phyloP scores from a whole-genome alignment of 2,329 filamentous ascomycete species.

The Xylariaceae sp. region DNA sequence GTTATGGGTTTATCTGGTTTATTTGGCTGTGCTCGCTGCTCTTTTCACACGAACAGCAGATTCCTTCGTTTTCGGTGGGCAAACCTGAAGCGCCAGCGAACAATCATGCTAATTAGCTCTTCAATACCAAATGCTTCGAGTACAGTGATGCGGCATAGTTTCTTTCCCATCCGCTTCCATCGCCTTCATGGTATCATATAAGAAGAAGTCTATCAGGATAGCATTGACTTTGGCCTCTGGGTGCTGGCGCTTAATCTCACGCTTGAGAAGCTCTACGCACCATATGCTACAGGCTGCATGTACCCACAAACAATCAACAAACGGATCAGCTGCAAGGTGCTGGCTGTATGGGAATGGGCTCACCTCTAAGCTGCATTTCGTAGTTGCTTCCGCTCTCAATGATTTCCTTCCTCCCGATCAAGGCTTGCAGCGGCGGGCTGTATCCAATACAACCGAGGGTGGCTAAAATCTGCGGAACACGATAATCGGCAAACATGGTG shows the following conservation, averaged over 20 bases:
- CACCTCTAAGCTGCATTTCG: conserved; percentile 83
- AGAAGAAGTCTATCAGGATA: conserved; percentile 91
- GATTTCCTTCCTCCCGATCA: conserved; percentile 58
- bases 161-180: conserved; percentile 59
- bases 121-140: conserved; percentile 91
- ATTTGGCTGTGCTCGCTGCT: background rate
- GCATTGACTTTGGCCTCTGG: conserved; percentile 73
- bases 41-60: background rate
- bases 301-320: conserved; percentile 6
- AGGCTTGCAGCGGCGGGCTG: conserved; percentile 69
- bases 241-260: conserved; percentile 70
- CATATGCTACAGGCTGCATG: conserved; percentile 81
- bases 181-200: conserved; percentile 92
- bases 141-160: conserved; percentile 76
- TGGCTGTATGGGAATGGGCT: conserved; percentile 21
- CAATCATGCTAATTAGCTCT: background rate
- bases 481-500: conserved; percentile 98
- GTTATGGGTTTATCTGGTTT: conserved; percentile 4
- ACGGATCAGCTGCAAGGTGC: background rate
- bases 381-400: conserved; percentile 68
- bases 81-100: background rate
- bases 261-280: conserved; percentile 83
- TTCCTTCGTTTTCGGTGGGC: background rate
- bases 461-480: conserved; percentile 88
- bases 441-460: conserved; percentile 77